These are phyloP conservation scores for Rhynchospora pubera DNA, from an alignment of 176 grass and related monocot species.

Conservation along the genomic window DNA sequence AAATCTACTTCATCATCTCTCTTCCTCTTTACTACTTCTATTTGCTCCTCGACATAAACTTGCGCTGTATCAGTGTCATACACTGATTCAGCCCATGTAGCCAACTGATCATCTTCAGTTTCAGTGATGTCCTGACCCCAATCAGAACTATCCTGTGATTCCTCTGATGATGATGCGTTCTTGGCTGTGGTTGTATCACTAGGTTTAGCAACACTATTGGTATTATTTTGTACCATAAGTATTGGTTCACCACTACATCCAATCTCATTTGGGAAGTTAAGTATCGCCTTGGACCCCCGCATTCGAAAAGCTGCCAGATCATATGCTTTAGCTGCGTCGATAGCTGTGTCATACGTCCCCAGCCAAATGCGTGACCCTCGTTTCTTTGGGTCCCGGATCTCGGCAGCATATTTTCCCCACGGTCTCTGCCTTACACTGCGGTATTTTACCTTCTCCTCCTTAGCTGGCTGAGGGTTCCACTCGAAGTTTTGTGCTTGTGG, in stretches of 20 bases:
- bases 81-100: too few species aligned
- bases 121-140: background rate
- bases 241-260: conserved; percentile 18
- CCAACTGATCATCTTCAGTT: background rate
- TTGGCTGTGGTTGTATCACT: background rate
- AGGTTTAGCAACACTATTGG: background rate
- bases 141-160: conserved; percentile 3
- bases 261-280: conserved; percentile 16
- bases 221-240: background rate
- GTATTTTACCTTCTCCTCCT: background rate
- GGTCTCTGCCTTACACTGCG: background rate
- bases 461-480: background rate
- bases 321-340: conserved; percentile 13
- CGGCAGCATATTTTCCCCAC: conserved; percentile 13
- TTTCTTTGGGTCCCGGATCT: conserved; percentile 6
- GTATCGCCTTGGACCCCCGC: conserved; percentile 16
- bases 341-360: conserved; percentile 7
- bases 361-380: conserved; percentile 16
- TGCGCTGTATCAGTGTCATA: background rate
- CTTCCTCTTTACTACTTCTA: background rate
- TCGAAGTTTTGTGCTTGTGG: background rate
- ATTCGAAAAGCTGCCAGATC: background rate
- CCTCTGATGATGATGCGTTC: background rate
- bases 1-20: background rate
- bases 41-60: conserved; percentile 2